phyloP scores from a whole-genome alignment of 805 yeast genomes.

The Saccharomycopsis synnaedendra region DNA sequence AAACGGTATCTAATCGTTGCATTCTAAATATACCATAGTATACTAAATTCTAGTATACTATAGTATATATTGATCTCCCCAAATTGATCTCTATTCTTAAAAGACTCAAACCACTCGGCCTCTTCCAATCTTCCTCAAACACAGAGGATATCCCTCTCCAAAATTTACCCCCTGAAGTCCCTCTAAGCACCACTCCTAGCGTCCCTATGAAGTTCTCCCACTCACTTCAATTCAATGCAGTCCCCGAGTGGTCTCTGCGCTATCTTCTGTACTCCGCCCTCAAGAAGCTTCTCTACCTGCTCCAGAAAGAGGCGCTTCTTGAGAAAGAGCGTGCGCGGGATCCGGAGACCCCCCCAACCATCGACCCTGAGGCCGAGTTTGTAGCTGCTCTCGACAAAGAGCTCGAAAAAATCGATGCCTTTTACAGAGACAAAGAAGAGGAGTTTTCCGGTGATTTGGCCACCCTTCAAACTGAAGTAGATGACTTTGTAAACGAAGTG shows the following conservation, averaged over 20 bases:
- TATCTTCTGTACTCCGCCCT: constrained; percentile 84
- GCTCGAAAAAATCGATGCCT: constrained; percentile 60
- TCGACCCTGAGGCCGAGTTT: constrained; percentile 37
- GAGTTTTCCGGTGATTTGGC: constrained; percentile 41
- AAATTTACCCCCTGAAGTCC: too few species aligned
- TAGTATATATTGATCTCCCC: too few species aligned
- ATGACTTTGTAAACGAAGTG: constrained; percentile 29
- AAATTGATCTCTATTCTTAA: not conserved
- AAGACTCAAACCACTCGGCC: constrained; percentile 15
- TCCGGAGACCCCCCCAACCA: constrained; percentile 21
- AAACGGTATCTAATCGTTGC: too few species aligned
- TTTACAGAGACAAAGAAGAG: constrained; percentile 60
- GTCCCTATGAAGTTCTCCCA: constrained; percentile 81
- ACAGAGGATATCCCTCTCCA: not conserved
- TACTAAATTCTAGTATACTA: too few species aligned
- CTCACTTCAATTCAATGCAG: constrained; percentile 91
- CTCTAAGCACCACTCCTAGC: too few species aligned
- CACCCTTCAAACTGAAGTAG: constrained; percentile 46
- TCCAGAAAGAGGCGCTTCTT: constrained; percentile 52
- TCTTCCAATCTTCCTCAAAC: constrained; percentile 18
- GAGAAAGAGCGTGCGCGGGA: constrained; percentile 10
- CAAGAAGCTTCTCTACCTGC: constrained; percentile 70
- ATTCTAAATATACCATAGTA: too few species aligned
- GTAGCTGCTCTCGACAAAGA: constrained; percentile 67
- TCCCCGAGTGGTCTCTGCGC: constrained; percentile 94